These are phyloP conservation scores for Leptosphaerulina australis DNA, from an alignment of 2,329 filamentous ascomycete species.

Conservation along the genomic window DNA sequence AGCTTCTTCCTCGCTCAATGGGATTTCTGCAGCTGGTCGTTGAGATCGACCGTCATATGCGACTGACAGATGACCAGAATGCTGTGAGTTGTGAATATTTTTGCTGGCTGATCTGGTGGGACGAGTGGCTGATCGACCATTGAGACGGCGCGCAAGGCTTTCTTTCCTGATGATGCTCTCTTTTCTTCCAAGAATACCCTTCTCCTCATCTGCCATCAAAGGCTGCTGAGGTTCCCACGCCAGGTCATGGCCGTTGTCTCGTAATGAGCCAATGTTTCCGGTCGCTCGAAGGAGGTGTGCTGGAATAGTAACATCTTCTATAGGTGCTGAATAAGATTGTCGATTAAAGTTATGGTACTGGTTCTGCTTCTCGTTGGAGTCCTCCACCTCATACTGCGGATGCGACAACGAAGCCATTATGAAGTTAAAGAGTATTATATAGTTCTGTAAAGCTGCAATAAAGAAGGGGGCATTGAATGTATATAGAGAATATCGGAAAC, in stretches of 20 bases:
- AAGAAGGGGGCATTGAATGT: not conserved
- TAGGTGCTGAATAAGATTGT: constrained; percentile 13
- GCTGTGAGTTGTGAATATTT: constrained; percentile 3
- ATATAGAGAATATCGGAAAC: constrained; percentile 8
- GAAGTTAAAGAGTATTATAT: constrained; percentile 8
- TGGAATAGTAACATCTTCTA: constrained; percentile 30
- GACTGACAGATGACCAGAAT: constrained; percentile 9
- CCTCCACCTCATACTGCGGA: not conserved
- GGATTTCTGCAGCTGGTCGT: not conserved
- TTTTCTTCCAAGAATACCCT: constrained; percentile 16
- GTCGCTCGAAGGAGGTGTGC: constrained; percentile 30
- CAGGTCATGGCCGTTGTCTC: constrained; percentile 18
- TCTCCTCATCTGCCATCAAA: constrained; percentile 15
- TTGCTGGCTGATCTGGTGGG: constrained; percentile 2
- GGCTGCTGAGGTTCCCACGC: constrained; percentile 27
- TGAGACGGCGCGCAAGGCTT: constrained; percentile 12
- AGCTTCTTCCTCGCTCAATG: not conserved
- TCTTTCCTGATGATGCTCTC: constrained; percentile 9
- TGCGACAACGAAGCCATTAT: constrained; percentile 5
- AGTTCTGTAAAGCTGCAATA: not conserved
- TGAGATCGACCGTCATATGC: not conserved
- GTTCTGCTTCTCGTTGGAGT: constrained; percentile 10
- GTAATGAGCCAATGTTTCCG: constrained; percentile 23
- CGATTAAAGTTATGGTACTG: constrained; percentile 5
- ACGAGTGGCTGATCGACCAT: constrained; percentile 10